Evolutionary conservation across 2,329 filamentous ascomycete species (phyloP).

Genomic region (Xylaria arbuscula): DNA sequence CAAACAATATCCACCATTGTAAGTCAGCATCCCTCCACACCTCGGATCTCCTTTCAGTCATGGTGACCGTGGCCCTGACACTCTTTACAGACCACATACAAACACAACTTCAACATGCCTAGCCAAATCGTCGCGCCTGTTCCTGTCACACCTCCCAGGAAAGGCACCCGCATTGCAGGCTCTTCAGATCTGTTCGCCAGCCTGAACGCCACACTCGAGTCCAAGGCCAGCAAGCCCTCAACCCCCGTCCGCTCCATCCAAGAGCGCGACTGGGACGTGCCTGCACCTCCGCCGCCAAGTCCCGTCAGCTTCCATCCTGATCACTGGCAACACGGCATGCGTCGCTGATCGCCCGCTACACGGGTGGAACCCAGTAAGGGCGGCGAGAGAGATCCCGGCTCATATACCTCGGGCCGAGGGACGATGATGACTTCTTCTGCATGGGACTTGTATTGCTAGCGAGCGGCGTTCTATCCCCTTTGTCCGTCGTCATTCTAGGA

Average conservation of each 20-base stretch:
- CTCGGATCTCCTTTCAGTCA: not conserved
- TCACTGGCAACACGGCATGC: conserved; percentile 60
- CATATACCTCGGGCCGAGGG: conserved; percentile 22
- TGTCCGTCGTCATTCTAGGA: conserved; percentile 39
- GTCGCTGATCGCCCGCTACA: conserved; percentile 45
- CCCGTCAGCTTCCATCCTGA: conserved; percentile 71
- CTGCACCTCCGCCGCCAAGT: conserved; percentile 72
- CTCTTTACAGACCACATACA: conserved; percentile 19
- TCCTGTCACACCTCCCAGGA: conserved; percentile 60
- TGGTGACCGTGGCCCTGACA: conserved; percentile 11
- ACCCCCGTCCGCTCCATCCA: conserved; percentile 63
- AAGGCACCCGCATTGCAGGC: conserved; percentile 58
- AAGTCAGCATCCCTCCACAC: conserved; percentile 1
- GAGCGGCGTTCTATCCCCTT: conserved; percentile 37
- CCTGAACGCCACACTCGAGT: conserved; percentile 63
- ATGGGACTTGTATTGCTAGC: conserved; percentile 46
- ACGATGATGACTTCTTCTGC: conserved; percentile 31
- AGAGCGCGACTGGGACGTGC: conserved; percentile 71
- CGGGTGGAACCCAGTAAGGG: conserved; percentile 9
- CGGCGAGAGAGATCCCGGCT: conserved; percentile 3
- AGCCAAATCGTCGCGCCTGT: conserved; percentile 59
- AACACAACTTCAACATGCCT: conserved; percentile 53
- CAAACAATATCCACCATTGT: conserved; percentile 13
- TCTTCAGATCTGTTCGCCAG: conserved; percentile 65
- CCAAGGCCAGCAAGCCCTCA: conserved; percentile 55